Conservation (phyloP, 2,329 filamentous ascomycete genomes). For the Diaporthe citrichinensis region DNA sequence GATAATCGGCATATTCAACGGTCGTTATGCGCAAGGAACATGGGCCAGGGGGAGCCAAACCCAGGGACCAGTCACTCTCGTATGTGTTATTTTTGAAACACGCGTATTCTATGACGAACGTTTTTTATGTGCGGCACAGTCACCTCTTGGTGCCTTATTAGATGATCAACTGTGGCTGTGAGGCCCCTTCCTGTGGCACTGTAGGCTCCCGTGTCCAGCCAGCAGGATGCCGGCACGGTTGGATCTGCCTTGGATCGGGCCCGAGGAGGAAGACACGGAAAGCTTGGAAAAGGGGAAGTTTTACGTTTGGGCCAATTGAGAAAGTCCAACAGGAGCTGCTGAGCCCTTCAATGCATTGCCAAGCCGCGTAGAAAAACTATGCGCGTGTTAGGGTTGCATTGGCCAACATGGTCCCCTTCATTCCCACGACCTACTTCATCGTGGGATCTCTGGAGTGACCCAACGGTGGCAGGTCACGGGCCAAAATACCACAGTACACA, state of each 20-base stretch:
- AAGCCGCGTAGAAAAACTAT: not conserved
- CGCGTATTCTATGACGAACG: not conserved
- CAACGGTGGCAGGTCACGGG: not conserved
- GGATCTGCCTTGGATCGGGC: not conserved
- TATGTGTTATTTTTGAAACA: constrained; percentile 21
- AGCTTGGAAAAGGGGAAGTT: constrained; percentile 23
- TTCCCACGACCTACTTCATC: not conserved
- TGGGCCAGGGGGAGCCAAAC: not conserved
- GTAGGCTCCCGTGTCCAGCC: not conserved
- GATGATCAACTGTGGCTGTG: not conserved
- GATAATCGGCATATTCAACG: constrained; percentile 7
- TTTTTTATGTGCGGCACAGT: not conserved
- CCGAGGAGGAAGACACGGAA: constrained; percentile 21
- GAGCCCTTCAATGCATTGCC: not conserved
- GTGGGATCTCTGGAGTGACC: constrained; percentile 23
- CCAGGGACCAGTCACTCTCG: not conserved
- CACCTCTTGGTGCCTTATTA: not conserved
- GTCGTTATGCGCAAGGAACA: constrained; percentile 20
- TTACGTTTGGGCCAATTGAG: not conserved
- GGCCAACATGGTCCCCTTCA: not conserved
- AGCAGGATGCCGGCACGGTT: not conserved
- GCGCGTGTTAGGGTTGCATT: constrained; percentile 9
- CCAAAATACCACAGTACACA: not conserved
- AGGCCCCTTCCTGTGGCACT: not conserved
- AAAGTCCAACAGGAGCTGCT: not conserved